Conservation (phyloP, 805 yeast genomes). For the Allodekkera sacchari region DNA sequence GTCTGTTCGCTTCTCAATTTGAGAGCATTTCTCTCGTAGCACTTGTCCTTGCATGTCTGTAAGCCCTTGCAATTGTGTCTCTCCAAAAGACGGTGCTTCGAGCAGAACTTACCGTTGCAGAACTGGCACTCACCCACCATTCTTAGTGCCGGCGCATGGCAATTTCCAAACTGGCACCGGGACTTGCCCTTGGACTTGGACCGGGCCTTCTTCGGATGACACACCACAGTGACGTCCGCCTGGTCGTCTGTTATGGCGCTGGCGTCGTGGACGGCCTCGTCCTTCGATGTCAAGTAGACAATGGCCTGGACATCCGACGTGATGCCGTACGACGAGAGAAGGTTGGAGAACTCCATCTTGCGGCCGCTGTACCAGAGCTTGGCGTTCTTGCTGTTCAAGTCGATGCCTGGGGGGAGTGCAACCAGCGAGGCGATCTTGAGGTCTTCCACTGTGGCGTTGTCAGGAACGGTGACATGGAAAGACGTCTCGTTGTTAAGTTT, state of each 20-base stretch:
- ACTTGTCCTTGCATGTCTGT: constrained; percentile 69
- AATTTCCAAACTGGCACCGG: constrained; percentile 45
- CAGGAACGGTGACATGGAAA: constrained; percentile 41
- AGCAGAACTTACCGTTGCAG: constrained; percentile 80
- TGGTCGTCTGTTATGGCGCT: constrained; percentile 3
- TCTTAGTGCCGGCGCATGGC: constrained; percentile 56
- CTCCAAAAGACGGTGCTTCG: constrained; percentile 79
- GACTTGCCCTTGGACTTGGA: constrained; percentile 32
- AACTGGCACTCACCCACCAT: constrained; percentile 79
- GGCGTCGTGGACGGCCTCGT: constrained; percentile 5
- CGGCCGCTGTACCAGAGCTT: constrained; percentile 27
- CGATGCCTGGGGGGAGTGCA: constrained; percentile 23
- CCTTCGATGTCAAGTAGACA: constrained; percentile 22
- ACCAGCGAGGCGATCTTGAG: constrained; percentile 38
- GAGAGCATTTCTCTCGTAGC: constrained; percentile 78
- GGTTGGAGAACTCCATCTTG: constrained; percentile 20
- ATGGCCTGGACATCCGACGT: constrained; percentile 17
- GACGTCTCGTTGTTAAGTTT: constrained; percentile 25
- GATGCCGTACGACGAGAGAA: constrained; percentile 22
- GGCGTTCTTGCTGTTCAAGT: constrained; percentile 7
- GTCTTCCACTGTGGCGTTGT: constrained; percentile 44
- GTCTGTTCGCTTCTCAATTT: constrained; percentile 82
- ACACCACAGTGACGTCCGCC: constrained; percentile 3
- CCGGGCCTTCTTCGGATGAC: constrained; percentile 9
- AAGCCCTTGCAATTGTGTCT: constrained; percentile 76